Percentiles rank a stretch among this genome's conserved stretches.
phyloP scores from a whole-genome alignment of 225 moss, liverwort and hornwort species.

The Sphagnum contortum region DNA sequence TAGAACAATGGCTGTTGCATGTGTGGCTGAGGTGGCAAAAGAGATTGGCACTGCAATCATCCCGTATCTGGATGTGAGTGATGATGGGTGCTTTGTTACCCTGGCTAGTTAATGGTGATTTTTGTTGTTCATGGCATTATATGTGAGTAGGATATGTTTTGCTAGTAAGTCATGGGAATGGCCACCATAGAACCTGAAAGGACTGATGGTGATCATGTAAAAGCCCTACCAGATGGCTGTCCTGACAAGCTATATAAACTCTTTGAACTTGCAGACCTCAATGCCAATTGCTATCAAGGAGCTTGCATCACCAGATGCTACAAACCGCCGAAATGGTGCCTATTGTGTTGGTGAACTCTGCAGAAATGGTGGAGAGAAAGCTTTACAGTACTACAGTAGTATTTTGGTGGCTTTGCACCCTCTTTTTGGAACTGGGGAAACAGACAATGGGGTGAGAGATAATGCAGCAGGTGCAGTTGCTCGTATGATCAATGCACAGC shows the following conservation, averaged over 20 bases:
- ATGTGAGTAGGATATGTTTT: no score
- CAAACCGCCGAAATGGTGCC: slow-evolving; percentile 92
- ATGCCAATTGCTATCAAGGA: slow-evolving; percentile 86
- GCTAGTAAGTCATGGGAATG: no score
- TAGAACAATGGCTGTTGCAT: slow-evolving; percentile 95
- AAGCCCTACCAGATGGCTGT: no score
- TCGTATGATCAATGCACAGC: slow-evolving; percentile 83
- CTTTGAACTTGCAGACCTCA: slow-evolving; percentile 32
- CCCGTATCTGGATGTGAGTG: slow-evolving; percentile 77
- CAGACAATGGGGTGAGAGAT: slow-evolving; percentile 73
- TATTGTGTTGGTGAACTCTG: slow-evolving; percentile 95
- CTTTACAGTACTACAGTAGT: slow-evolving; percentile 59
- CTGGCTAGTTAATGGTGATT: no score
- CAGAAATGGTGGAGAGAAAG: slow-evolving; percentile 64
- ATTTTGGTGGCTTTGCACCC: slow-evolving; percentile 70
- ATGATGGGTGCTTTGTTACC: no score
- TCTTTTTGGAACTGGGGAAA: slow-evolving; percentile 76
- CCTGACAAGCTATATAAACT: no score
- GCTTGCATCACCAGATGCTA: slow-evolving; percentile 57
- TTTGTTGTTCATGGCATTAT: no score
- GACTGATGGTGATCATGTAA: no score
- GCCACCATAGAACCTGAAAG: no score
- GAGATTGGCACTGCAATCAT: slow-evolving; percentile 71
- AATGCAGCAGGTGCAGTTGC: slow-evolving; percentile 97
- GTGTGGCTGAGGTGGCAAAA: slow-evolving; percentile 93